Conservation (phyloP, 148 eudicot species). For the Nepenthes gracilis region DNA sequence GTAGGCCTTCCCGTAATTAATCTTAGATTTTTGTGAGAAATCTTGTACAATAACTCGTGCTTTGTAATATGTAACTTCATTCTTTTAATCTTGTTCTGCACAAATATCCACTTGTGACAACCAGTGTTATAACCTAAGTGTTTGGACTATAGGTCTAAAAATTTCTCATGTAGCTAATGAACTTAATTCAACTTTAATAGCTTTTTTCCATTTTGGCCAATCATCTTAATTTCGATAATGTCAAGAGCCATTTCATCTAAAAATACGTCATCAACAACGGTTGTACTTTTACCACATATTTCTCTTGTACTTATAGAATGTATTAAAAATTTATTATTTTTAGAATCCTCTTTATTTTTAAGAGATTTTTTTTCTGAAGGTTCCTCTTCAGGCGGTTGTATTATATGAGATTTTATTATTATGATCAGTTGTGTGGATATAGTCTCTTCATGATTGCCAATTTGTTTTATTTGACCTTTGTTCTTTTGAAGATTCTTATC, state of each 20-base stretch:
- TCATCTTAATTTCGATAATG: background rate
- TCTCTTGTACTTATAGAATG: too few species aligned
- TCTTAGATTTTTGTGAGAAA: background rate
- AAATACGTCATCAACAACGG: background rate
- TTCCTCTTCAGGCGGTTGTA: too few species aligned
- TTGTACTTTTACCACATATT: background rate
- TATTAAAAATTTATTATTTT: too few species aligned
- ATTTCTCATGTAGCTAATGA: slow-evolving; percentile 1
- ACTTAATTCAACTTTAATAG: background rate
- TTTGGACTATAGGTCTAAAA: slow-evolving; percentile 1
- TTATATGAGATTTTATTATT: too few species aligned
- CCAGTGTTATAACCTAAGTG: background rate
- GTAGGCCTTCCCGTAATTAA: background rate
- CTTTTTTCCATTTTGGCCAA: slow-evolving; percentile 2
- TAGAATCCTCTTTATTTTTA: too few species aligned
- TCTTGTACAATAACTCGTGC: background rate
- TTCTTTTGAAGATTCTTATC: too few species aligned
- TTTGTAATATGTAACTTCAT: slow-evolving; percentile 2
- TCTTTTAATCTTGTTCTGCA: background rate
- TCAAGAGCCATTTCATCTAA: background rate
- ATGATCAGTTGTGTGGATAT: too few species aligned
- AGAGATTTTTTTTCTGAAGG: too few species aligned
- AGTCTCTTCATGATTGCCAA: too few species aligned
- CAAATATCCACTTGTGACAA: background rate
- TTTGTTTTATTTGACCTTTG: too few species aligned